Percentiles rank a stretch among this genome's conserved stretches.
Evolutionary conservation across 352 stramenopile species (phyloP).

Genomic region (Thalassiosira livingstoniorum): DNA sequence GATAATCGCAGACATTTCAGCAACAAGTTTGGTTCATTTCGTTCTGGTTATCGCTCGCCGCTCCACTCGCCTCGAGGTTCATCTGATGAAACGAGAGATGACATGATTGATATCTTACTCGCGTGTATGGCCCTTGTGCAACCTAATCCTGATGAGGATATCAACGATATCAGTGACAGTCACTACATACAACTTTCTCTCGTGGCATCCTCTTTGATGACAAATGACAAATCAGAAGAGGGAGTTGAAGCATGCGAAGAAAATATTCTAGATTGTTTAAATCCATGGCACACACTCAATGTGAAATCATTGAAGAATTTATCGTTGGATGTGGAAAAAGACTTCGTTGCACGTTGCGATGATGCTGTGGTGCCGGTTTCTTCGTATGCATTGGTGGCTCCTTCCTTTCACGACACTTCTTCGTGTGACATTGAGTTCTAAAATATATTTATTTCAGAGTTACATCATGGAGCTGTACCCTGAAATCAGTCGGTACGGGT

Average conservation of each 20-base stretch:
- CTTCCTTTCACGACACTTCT: slow-evolving; percentile 26
- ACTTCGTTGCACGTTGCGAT: background rate
- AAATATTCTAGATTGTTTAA: slow-evolving; percentile 44
- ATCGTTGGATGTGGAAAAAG: background rate
- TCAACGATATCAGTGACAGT: slow-evolving; percentile 12
- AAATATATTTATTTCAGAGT: background rate
- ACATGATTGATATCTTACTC: slow-evolving; percentile 44
- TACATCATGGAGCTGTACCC: too few relatives aligned
- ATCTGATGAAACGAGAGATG: slow-evolving; percentile 5
- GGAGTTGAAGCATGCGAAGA: background rate
- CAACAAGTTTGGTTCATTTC: background rate
- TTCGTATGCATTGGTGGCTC: slow-evolving; percentile 18
- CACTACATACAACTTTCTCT: slow-evolving; percentile 25
- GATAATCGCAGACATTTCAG: background rate
- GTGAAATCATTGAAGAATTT: slow-evolving; percentile 35
- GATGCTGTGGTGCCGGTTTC: slow-evolving; percentile 2
- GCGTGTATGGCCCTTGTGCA: slow-evolving; percentile 45
- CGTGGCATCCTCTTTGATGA: slow-evolving; percentile 32
- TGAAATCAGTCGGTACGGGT: too few relatives aligned
- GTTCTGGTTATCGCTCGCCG: background rate
- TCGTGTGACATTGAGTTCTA: background rate
- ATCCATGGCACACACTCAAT: slow-evolving; percentile 59
- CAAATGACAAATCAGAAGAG: background rate
- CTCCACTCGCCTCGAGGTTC: background rate
- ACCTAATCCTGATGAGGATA: slow-evolving; percentile 11